These are phyloP conservation scores for Colletotrichum caudatum DNA, from an alignment of 2,329 filamentous ascomycete genomes.

Conservation along the genomic window DNA sequence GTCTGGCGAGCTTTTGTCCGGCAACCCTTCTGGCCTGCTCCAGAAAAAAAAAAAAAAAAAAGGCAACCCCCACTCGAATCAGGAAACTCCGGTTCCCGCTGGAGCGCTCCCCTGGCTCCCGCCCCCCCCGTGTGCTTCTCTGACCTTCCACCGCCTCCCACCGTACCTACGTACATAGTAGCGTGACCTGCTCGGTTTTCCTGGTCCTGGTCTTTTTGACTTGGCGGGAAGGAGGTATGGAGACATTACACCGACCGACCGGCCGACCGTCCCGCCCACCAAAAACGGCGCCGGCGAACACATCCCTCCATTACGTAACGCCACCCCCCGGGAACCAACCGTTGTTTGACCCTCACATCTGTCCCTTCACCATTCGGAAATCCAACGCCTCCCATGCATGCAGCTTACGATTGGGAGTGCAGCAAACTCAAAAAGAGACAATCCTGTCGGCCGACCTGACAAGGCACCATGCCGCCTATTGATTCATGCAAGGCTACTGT, in stretches of 20 bases:
- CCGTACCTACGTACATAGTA: too few relatives aligned
- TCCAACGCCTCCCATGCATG: background rate
- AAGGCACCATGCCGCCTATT: constrained; percentile 5
- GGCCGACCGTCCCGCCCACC: constrained; percentile 30
- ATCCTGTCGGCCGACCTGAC: background rate
- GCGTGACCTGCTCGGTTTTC: background rate
- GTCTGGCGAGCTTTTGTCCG: constrained; percentile 25
- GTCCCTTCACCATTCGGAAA: background rate
- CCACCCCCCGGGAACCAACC: constrained; percentile 1
- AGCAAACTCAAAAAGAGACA: background rate
- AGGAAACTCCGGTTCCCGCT: constrained; percentile 37
- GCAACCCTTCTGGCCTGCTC: background rate
- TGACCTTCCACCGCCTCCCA: constrained; percentile 28
- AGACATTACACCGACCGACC: constrained; percentile 38
- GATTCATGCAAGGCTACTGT: constrained; percentile 37
- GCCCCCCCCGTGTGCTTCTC: constrained; percentile 15
- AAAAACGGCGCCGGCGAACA: background rate
- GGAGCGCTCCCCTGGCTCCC: background rate
- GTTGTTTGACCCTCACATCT: background rate
- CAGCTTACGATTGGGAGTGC: background rate
- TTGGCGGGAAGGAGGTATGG: constrained; percentile 20
- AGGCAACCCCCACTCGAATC: constrained; percentile 22
- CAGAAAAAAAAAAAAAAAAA: background rate
- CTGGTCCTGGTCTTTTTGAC: background rate
- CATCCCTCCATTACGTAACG: constrained; percentile 27